A percentile compares a stretch with the other conserved stretches of the same genome.
Conservation (phyloP, 345 rosid species). For the Eucalyptus lansdowneana region DNA sequence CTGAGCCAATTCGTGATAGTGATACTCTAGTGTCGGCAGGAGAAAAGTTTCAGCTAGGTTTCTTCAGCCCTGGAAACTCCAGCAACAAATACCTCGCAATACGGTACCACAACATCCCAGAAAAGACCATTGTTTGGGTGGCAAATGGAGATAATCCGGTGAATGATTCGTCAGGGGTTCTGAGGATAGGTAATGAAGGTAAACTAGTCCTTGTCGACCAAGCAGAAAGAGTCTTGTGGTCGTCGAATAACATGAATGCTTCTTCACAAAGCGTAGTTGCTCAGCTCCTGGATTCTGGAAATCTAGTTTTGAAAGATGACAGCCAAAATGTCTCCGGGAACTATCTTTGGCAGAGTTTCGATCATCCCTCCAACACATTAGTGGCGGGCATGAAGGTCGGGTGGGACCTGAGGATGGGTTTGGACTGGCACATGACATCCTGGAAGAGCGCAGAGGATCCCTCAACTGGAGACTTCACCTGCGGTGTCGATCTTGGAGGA, state of each 20-base stretch:
- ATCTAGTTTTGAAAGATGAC: neutral
- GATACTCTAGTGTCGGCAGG: neutral
- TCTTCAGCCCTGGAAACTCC: neutral
- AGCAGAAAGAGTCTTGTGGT: neutral
- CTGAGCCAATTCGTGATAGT: neutral
- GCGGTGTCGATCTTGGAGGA: neutral
- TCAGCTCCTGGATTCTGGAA: neutral
- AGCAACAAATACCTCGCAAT: neutral
- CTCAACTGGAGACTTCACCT: neutral
- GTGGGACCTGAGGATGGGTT: neutral
- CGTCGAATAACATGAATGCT: neutral
- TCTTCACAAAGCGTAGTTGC: neutral
- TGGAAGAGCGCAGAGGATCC: neutral
- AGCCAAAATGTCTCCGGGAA: neutral
- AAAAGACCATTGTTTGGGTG: conserved; percentile 13
- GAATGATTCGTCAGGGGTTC: neutral
- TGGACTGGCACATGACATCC: neutral
- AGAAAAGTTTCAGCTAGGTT: neutral
- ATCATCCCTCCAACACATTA: neutral
- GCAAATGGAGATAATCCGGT: conserved; percentile 23
- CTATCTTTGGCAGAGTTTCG: neutral
- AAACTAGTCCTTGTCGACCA: conserved; percentile 2
- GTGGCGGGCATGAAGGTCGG: neutral
- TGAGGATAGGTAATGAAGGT: neutral
- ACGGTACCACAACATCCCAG: neutral